A percentile compares a stretch with the other conserved stretches of the same genome.
Conservation (phyloP, 768 basidiomycete genomes). For the Termitomyces sp. region DNA sequence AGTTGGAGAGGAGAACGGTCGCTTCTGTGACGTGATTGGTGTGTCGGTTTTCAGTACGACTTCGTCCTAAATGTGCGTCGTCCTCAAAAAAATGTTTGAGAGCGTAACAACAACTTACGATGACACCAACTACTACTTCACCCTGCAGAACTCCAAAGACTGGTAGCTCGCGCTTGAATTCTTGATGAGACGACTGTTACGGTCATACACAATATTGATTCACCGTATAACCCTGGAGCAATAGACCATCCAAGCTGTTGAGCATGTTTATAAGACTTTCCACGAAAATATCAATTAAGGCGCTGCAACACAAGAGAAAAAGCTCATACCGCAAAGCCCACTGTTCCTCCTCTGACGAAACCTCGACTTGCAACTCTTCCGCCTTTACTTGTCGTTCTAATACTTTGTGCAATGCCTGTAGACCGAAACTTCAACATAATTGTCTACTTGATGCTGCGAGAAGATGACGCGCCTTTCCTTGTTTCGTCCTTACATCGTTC, state of each 20-base stretch:
- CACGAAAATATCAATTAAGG: neutral
- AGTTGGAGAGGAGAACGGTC: conserved; percentile 8
- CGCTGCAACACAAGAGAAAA: neutral
- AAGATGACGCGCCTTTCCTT: conserved; percentile 48
- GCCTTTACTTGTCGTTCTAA: conserved; percentile 72
- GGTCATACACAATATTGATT: conserved; percentile 6
- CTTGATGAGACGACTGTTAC: neutral
- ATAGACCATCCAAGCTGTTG: conserved; percentile 53
- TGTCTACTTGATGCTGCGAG: neutral
- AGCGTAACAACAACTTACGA: conserved; percentile 41
- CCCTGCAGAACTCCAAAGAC: conserved; percentile 74
- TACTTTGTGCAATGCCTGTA: conserved; percentile 68
- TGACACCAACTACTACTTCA: conserved; percentile 67
- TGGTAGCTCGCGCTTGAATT: conserved; percentile 71
- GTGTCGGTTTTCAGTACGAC: conserved; percentile 27
- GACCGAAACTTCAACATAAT: neutral
- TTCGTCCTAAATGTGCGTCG: conserved; percentile 45
- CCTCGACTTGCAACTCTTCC: conserved; percentile 49
- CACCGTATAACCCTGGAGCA: conserved; percentile 49
- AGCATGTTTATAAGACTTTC: conserved; percentile 73
- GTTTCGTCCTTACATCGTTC: conserved; percentile 52
- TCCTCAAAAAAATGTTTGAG: neutral
- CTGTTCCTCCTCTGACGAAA: conserved; percentile 59
- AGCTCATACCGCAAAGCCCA: conserved; percentile 70
- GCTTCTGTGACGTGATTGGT: conserved; percentile 8